Percentiles rank a stretch among this genome's conserved stretches.
Evolutionary conservation across 345 rosid genomes (phyloP).

Genomic region (Lepidium africanum): DNA sequence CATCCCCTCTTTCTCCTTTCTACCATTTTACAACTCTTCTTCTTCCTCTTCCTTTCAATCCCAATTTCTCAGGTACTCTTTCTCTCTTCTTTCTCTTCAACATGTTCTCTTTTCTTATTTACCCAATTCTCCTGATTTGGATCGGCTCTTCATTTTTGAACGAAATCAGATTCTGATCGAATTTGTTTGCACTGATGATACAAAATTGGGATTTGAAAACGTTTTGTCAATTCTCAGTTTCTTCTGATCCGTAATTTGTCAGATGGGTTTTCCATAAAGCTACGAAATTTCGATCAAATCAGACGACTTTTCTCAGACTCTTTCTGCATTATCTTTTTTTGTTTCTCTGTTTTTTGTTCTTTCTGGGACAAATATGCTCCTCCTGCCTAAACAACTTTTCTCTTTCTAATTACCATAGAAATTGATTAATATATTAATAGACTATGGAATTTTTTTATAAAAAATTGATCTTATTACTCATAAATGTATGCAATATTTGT

Average conservation of each 20-base stretch:
- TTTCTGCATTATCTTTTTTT: background rate
- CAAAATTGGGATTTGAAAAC: background rate
- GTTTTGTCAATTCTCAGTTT: background rate
- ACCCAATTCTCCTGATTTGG: background rate
- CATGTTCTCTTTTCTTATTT: background rate
- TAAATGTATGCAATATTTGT: slow-evolving; percentile 7
- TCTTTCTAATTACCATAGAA: slow-evolving; percentile 11
- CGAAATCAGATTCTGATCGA: background rate
- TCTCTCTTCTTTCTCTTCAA: background rate
- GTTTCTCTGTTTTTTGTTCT: slow-evolving; percentile 6
- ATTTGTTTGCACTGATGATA: background rate
- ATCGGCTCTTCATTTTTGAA: background rate
- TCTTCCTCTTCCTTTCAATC: background rate
- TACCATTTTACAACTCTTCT: slow-evolving; percentile 7
- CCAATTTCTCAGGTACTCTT: slow-evolving; percentile 15
- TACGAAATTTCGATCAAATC: slow-evolving; percentile 8
- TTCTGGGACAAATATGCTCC: slow-evolving; percentile 19
- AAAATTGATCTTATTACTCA: background rate
- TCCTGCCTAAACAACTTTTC: background rate
- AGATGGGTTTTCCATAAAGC: slow-evolving; percentile 2
- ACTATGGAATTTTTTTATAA: background rate
- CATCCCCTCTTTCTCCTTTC: background rate
- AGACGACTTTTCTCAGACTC: slow-evolving; percentile 12
- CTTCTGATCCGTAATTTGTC: slow-evolving; percentile 3
- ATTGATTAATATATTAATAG: background rate